Evolutionary conservation across 306 rosid species (phyloP).

Genomic region (Styphnolobium japonicum): DNA sequence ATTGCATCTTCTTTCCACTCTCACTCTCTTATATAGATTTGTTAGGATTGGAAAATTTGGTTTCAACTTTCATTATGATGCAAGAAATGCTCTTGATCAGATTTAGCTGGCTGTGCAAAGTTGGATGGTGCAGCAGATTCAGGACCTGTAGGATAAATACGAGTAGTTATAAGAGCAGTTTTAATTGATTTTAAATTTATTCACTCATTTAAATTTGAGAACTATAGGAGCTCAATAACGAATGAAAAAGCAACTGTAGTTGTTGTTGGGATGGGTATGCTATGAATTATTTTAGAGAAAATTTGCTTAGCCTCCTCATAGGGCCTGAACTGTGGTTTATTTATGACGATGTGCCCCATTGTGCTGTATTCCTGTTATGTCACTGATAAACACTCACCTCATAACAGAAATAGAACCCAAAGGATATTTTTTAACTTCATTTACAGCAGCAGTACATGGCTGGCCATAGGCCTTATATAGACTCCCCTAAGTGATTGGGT

Average conservation of each 20-base stretch:
- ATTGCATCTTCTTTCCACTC: not conserved
- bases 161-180: no score
- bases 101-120: not conserved
- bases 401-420: not conserved
- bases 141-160: not conserved
- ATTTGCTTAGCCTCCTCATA: not conserved
- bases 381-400: not conserved
- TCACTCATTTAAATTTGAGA: not conserved
- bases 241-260: not conserved
- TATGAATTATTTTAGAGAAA: not conserved
- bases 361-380: not conserved
- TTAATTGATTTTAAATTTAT: not conserved
- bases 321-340: not conserved
- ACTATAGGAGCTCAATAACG: not conserved
- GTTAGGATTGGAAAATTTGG: not conserved
- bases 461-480: not conserved
- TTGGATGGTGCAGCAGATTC: not conserved
- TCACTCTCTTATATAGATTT: slow-evolving; percentile 6
- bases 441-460: not conserved
- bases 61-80: slow-evolving; percentile 3
- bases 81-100: not conserved
- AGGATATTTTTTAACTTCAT: no score
- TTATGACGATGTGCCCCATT: not conserved
- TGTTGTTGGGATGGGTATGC: not conserved
- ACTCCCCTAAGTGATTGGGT: not conserved